Percentiles rank a stretch among this genome's conserved stretches.
Evolutionary conservation across 352 stramenopile genomes (phyloP).

Genomic region (Pythium brassicae): DNA sequence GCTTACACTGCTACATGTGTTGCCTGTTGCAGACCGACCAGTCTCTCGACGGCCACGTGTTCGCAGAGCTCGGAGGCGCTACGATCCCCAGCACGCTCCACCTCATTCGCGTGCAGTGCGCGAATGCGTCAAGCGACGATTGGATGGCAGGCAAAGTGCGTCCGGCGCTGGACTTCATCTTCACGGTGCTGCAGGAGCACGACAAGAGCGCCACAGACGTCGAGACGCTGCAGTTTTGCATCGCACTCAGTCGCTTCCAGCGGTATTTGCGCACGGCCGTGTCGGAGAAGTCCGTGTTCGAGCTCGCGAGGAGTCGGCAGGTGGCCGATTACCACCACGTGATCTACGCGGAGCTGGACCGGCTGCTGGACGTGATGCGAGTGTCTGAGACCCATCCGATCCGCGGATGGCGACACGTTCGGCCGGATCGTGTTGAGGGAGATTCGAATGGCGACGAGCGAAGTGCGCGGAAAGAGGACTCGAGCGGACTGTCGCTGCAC

Average conservation of each 20-base stretch:
- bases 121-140: background rate
- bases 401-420: background rate
- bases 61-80: background rate
- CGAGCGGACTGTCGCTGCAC: background rate
- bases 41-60: background rate
- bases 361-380: background rate
- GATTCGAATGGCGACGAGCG: too few relatives aligned
- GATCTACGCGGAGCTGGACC: slow-evolving; percentile 5
- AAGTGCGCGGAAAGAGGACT: background rate
- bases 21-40: background rate
- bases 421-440: background rate
- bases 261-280: slow-evolving; percentile 1
- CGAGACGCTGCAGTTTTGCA: background rate
- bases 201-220: background rate
- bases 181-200: background rate
- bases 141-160: background rate
- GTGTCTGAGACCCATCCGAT: slow-evolving; percentile 1
- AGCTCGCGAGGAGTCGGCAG: background rate
- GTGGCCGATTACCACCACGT: slow-evolving; percentile 4
- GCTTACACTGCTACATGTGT: too few relatives aligned
- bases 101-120: background rate
- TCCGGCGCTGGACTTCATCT: slow-evolving; percentile 1
- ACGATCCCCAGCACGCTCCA: slow-evolving; percentile 1
- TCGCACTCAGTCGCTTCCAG: background rate
- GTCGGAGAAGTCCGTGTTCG: background rate